Base-by-base conservation (phyloP, 73 alveolate species). In the Paramecium bursaria region DNA sequence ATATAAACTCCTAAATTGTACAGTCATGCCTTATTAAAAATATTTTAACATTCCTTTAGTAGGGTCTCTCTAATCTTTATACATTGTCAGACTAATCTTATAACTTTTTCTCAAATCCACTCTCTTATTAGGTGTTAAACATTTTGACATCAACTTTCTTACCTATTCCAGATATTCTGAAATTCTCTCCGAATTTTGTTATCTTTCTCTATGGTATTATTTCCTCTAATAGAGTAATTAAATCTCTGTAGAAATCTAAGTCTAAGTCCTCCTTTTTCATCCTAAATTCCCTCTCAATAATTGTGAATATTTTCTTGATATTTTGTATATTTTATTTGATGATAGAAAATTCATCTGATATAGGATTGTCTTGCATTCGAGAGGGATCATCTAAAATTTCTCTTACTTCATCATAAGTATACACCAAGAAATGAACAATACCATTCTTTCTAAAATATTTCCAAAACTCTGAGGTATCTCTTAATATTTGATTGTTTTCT, bases 391-490 rank as follows among this genome's bases (percentile, higher is more conserved):
- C 82, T 14, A 55, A 22, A 19, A 67, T 53, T 35, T 79, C 89
- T 4, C 48, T 79, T 49, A 79, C 46, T 22, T 79, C 89, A 79
- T 79, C 89, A 39, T 50, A 79, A 19, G 85, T 79, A 30, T 54
- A 61, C 5, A 79, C 76, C 26, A 79, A 48, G 42, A 79, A 79
- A 13, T 79, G 89, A 35, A 79, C 39, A 1, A 79, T 31, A 4
- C 89, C 89, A 44, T 79, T 73, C 26, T 79, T 79, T 7, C 75
- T 53, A 17, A 79, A 39, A 31, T 79, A 79, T 39, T 54, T 54
- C 89, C 89, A 79, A 79, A 53, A 79, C n/a, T 79, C 89, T 35
- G 74, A 35, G 10, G 48, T 17, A 79, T 79, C 89, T 42, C 61
- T 52, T 19, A 79, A 50, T 30, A 79, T 55, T 3, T 61, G n/a